Evolutionary conservation across 257 asterid species (phyloP).

Genomic region (Echites panduratus): DNA sequence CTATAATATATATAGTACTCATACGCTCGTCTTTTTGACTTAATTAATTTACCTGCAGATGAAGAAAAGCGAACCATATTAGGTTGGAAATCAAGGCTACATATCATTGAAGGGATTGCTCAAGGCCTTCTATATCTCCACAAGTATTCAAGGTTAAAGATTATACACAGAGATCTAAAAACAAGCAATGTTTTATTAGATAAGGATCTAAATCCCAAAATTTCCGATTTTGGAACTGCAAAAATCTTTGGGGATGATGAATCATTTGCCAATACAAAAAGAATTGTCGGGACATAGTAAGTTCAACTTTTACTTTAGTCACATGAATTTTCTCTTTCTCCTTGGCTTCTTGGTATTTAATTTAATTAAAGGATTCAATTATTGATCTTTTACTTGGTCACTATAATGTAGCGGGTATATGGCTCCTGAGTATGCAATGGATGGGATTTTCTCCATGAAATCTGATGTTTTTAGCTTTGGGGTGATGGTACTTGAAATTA

Average conservation of each 20-base stretch:
- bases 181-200: neutral
- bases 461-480: constrained; percentile 9
- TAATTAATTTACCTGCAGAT: neutral
- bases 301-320: neutral
- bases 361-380: neutral
- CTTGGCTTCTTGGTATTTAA: neutral
- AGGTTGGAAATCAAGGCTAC: neutral
- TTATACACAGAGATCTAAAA: neutral
- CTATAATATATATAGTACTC: too few species aligned
- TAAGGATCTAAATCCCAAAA: neutral
- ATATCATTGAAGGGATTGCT: neutral
- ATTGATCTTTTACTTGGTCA: neutral
- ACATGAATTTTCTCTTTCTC: neutral
- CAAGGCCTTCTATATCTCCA: neutral
- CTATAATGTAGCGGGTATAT: constrained; percentile 4
- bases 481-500: constrained; percentile 4
- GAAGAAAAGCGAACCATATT: neutral
- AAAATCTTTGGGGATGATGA: neutral
- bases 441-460: neutral
- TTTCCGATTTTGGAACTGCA: constrained; percentile 2
- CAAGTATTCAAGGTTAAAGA: neutral
- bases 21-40: too few species aligned
- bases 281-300: constrained; percentile 4
- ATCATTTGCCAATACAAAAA: neutral
- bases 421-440: constrained; percentile 4